Base-by-base conservation (phyloP, 2,329 filamentous ascomycete genomes). In the Nothophoma quercina region DNA sequence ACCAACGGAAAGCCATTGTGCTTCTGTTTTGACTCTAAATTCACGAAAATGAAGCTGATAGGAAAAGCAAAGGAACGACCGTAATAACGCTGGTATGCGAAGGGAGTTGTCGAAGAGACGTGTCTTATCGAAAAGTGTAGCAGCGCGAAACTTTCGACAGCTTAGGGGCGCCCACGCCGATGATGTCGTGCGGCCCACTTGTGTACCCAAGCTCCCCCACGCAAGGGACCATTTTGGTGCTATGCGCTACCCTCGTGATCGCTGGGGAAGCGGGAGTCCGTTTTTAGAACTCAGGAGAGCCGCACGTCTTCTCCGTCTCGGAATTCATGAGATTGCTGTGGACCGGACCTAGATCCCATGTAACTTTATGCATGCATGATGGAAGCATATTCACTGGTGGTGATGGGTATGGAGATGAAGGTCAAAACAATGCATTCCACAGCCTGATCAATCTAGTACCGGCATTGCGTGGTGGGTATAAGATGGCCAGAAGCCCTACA, bases 1-100 rank as follows among this genome's bases (percentile, higher is more conserved):
- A 78, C 76, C 76, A 78, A 49, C 75, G 71, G 40, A 79, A 65
- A 70, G 77, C 78, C 51, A 64, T 76, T 18, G 4, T 42, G 10
- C 34, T 22, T 34, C 10, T 3, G 6, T 28, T 10, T 29, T 26
- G 7, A 12, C 12, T 10, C 7, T 25, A 4, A 29, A 30, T 19
- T 9, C 23, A 25, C n/a, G n/a, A 26, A 8, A 23, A 26, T 6
- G 2, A 34, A 21, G 9, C 34, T 7, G 10, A 43, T 13, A 23
- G 12, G 9, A 10, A 10, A 12, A 45, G 6, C 5, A 35, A 44
- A 44, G 15, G 41, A 44, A 22, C 30, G 41, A 26, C 38, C 7
- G 18, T 13, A 10, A n/a, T 16, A 26, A n/a, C 19, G 13, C 2
- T 25, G 21, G 10, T 10, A 21, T 10, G 15, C 18, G 30, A 19